Conservation (phyloP, 257 asterid genomes). For the Solanum sejunctum region DNA sequence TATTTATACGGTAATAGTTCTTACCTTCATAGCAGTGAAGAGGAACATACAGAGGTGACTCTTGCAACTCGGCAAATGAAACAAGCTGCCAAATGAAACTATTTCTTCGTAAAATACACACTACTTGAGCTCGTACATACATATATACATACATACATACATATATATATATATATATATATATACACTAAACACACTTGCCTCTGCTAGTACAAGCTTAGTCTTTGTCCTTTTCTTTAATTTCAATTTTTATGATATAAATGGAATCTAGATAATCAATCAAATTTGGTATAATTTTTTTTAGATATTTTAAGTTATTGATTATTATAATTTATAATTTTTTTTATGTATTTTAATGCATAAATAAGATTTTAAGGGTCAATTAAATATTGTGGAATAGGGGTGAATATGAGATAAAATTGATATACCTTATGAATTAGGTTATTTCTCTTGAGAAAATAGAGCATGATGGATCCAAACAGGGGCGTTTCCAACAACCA, state of each 20-base stretch:
- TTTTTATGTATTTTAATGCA: no score
- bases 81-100: conserved; percentile 48
- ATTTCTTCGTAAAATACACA: background rate
- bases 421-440: conserved; percentile 60
- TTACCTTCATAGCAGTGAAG: conserved; percentile 54
- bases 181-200: background rate
- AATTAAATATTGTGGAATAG: no score
- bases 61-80: conserved; percentile 62
- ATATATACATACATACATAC: background rate
- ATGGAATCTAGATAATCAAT: no score
- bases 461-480: conserved; percentile 53
- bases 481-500: conserved; percentile 62
- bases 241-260: no score
- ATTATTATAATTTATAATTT: no score
- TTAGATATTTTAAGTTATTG: no score
- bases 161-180: background rate
- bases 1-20: background rate
- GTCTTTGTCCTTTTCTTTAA: no score
- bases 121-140: background rate
- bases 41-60: conserved; percentile 72
- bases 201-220: no score
- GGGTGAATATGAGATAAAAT: background rate
- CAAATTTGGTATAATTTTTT: no score
- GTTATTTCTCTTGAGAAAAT: conserved; percentile 59
- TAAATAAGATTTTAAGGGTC: no score